Evolutionary conservation across 1,284 basidiomycete species (phyloP).

Genomic region (Sutorius eximius): DNA sequence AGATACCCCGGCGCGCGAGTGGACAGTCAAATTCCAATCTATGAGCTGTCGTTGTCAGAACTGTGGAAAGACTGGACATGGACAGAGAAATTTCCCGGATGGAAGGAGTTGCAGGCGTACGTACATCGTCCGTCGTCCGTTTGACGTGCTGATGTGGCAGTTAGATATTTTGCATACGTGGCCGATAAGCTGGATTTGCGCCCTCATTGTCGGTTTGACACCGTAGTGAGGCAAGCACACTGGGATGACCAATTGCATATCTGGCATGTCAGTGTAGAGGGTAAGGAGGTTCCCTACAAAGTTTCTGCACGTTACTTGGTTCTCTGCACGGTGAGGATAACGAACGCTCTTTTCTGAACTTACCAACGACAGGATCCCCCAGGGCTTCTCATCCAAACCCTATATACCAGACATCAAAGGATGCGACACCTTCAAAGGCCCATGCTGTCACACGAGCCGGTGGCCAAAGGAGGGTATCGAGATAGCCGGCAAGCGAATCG

Average conservation of each 20-base stretch:
- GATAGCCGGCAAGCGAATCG: slow-evolving; percentile 16
- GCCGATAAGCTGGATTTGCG: slow-evolving; percentile 13
- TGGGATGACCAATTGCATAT: slow-evolving; percentile 18
- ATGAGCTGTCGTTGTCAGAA: slow-evolving; percentile 18
- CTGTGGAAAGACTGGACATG: slow-evolving; percentile 23
- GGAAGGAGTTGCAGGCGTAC: slow-evolving; percentile 14
- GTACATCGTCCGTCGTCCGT: not conserved
- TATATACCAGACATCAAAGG: slow-evolving; percentile 17
- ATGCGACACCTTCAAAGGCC: slow-evolving; percentile 11
- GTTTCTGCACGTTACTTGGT: slow-evolving; percentile 15
- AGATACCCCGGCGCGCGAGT: slow-evolving; percentile 22
- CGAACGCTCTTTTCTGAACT: no score
- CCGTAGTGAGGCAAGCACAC: slow-evolving; percentile 6
- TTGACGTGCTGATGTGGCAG: not conserved
- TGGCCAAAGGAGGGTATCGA: slow-evolving; percentile 21
- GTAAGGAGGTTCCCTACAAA: slow-evolving; percentile 14
- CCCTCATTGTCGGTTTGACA: slow-evolving; percentile 19
- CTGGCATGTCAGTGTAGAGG: slow-evolving; percentile 13
- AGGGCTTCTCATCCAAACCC: slow-evolving; percentile 17
- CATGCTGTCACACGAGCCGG: slow-evolving; percentile 11
- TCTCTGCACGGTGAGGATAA: slow-evolving; percentile 13
- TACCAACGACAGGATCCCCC: no score
- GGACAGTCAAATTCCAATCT: slow-evolving; percentile 17
- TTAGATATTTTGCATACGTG: slow-evolving; percentile 19
- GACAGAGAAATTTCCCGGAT: slow-evolving; percentile 21